Evolutionary conservation across 208 protist genomes (phyloP), one percentile per base, ranked within the genome.

Genomic region (Phytomonas serpens): DNA sequence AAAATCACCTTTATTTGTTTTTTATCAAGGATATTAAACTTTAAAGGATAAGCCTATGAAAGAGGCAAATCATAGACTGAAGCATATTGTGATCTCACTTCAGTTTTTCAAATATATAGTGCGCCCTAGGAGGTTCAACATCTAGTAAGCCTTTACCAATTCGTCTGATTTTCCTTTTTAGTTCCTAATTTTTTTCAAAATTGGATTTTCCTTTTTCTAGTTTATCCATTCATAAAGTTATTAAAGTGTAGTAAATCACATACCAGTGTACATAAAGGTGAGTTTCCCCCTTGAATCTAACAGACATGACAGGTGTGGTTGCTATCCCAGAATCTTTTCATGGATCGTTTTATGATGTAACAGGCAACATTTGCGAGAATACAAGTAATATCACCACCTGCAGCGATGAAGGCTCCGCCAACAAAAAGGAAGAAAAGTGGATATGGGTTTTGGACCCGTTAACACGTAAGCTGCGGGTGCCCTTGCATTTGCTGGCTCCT

Each of bases 371-470:
- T 57, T 57, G 47, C 47, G 47, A 57, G 47, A 57, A 57, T 57
- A 6, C 47, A 27, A 57, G 47, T 57, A 57, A 27, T 57, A 57
- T 57, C 19, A 81, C 69, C 66, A 77, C 64, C 67, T 74, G 71
- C 34, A 77, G 65, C 29, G 73, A 72, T 34, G 71, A 71, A 61
- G 71, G 62, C 0, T 33, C 29, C 14, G 23, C 29, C 19, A 77
- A 82, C 34, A 79, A 84, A 68, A 73, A 89, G 3, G 78, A 82
- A 23, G 76, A 86, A 23, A 85, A 88, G 76, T 95, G 86, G 83
- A 93, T 95, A 66, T 95, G 90, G 88, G 90, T 95, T 52, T 77
- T 95, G 16, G 90, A 95, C 71, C 90, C 90, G 2, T 80, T 93
- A 78, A 93, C 90, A 6, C 84, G 90, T 33, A 95, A 95, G 69